Conservation (phyloP, 2,329 filamentous ascomycete genomes). For the Aspergillus amoenus region DNA sequence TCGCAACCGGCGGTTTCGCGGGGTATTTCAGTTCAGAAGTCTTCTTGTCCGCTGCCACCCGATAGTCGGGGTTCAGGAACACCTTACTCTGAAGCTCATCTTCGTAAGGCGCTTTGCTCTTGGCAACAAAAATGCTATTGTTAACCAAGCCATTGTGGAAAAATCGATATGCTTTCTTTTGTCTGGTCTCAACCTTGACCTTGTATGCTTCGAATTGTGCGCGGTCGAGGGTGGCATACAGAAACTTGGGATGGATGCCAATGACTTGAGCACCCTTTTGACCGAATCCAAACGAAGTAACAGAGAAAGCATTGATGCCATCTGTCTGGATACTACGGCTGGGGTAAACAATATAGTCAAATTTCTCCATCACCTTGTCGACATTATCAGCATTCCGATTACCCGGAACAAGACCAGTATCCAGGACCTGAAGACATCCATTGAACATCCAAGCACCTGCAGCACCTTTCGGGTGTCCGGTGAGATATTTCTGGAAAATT, state of each 20-base stretch:
- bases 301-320: slow-evolving; percentile 96
- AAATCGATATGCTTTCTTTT: slow-evolving; percentile 98
- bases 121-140: slow-evolving; percentile 96
- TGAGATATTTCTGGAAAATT: slow-evolving; percentile 99
- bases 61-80: slow-evolving; percentile 90
- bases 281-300: slow-evolving; percentile 98
- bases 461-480: slow-evolving; percentile 97
- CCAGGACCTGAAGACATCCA: slow-evolving; percentile 91
- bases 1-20: slow-evolving; percentile 63
- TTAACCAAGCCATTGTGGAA: slow-evolving; percentile 98
- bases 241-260: slow-evolving; percentile 93
- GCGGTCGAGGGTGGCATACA: slow-evolving; percentile 91
- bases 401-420: slow-evolving; percentile 88
- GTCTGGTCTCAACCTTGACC: slow-evolving; percentile 82
- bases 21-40: slow-evolving; percentile 74
- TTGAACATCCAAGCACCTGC: slow-evolving; percentile 99
- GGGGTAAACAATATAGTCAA: slow-evolving; percentile 96
- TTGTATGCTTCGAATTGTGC: slow-evolving; percentile 79
- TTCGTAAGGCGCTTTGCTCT: slow-evolving; percentile 84
- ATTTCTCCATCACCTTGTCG: slow-evolving; percentile 94
- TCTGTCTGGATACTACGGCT: slow-evolving; percentile 95
- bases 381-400: slow-evolving; percentile 99
- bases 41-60: slow-evolving; percentile 84
- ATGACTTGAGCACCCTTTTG: slow-evolving; percentile 98
- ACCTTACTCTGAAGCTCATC: slow-evolving; percentile 83